These are phyloP conservation scores for Termitomyces sp. DNA, from an alignment of 768 basidiomycete species.

Conservation along the genomic window DNA sequence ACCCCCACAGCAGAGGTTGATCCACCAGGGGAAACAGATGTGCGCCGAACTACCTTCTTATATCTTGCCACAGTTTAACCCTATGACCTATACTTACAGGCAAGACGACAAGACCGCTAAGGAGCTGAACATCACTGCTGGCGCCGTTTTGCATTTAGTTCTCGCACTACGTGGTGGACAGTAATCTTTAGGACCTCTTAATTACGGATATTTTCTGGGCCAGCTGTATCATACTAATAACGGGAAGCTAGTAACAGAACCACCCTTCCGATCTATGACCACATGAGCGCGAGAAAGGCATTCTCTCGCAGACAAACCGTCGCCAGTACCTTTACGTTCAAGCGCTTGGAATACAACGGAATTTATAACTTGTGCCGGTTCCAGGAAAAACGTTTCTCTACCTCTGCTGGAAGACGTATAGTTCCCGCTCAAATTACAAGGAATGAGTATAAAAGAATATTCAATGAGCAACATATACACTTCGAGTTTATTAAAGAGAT, in stretches of 20 bases:
- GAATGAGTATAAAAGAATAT: neutral
- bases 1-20: slow-evolving; percentile 91
- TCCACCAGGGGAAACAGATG: slow-evolving; percentile 92
- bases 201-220: neutral
- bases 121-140: slow-evolving; percentile 79
- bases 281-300: neutral
- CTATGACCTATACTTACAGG: slow-evolving; percentile 29
- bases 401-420: neutral
- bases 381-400: neutral
- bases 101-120: slow-evolving; percentile 83
- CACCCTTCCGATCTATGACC: neutral
- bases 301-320: neutral
- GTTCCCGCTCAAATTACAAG: neutral
- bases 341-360: neutral
- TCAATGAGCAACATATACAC: neutral
- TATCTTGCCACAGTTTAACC: neutral
- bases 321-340: neutral
- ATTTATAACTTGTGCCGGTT: neutral
- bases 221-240: slow-evolving; percentile 8
- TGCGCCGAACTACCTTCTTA: slow-evolving; percentile 31
- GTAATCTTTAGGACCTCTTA: slow-evolving; percentile 23
- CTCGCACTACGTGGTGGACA: slow-evolving; percentile 90
- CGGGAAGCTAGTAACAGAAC: neutral
- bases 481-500: neutral
- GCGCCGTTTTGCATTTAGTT: slow-evolving; percentile 89